Conservation (phyloP, 2,329 filamentous ascomycete species). For the Colletotrichum viniferum region DNA sequence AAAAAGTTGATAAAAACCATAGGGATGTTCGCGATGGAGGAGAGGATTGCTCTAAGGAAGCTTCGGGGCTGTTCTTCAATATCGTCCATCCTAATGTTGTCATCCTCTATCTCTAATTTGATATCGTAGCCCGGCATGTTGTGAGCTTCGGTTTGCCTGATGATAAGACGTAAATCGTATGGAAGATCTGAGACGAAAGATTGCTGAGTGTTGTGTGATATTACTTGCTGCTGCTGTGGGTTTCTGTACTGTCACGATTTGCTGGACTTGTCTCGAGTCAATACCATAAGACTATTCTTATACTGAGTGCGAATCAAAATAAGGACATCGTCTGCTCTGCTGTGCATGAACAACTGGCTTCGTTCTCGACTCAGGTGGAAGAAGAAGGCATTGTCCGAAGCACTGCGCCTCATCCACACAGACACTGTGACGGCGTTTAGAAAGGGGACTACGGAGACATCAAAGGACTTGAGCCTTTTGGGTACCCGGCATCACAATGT, state of each 20-base stretch:
- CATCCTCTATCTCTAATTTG: neutral
- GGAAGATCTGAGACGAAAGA: neutral
- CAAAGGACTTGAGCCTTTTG: neutral
- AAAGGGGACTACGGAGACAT: neutral
- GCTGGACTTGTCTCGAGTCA: neutral
- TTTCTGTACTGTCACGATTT: neutral
- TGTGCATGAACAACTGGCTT: neutral
- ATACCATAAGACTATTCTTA: neutral
- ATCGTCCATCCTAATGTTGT: neutral
- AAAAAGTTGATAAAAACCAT: neutral
- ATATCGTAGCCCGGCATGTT: neutral
- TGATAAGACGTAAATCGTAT: neutral
- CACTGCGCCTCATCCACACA: neutral
- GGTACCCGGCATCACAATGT: neutral
- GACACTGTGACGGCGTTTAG: neutral
- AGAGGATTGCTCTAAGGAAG: neutral
- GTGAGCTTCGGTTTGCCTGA: neutral
- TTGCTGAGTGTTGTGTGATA: neutral
- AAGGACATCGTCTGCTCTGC: neutral
- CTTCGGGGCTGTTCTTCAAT: neutral
- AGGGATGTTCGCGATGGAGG: neutral
- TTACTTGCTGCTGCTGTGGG: neutral
- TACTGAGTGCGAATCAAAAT: neutral
- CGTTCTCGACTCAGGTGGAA: neutral
- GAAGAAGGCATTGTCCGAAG: neutral